Evolutionary conservation across 129 eudicot species (phyloP).

Genomic region (Lonicera japonica): DNA sequence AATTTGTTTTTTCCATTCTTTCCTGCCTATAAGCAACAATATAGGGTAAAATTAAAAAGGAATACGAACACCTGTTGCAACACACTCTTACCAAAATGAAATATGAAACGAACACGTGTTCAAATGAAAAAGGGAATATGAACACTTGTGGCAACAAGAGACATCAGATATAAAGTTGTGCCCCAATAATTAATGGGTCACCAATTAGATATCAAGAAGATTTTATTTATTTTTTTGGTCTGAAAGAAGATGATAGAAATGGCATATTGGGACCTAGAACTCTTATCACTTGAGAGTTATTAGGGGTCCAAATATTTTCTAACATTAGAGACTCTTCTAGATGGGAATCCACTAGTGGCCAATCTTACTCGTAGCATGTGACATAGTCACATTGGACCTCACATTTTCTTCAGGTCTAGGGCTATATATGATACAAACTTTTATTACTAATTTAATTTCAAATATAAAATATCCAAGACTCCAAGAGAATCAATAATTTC

Average conservation of each 20-base stretch:
- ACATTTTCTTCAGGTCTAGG: too few species aligned
- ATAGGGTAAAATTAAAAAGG: too few species aligned
- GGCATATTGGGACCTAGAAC: neutral
- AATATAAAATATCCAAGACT: constrained; percentile 8
- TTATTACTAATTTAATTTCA: neutral
- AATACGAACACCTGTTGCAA: too few species aligned
- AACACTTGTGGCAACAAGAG: neutral
- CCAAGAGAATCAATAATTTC: neutral
- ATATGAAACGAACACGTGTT: neutral
- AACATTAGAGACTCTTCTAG: neutral
- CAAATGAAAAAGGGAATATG: neutral
- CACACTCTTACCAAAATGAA: too few species aligned
- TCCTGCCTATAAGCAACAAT: too few species aligned
- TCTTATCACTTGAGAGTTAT: neutral
- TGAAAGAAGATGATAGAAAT: neutral
- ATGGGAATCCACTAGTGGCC: neutral
- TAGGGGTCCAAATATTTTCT: neutral
- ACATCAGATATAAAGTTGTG: neutral
- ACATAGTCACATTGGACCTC: neutral
- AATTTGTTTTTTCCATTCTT: neutral
- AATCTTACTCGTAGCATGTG: neutral
- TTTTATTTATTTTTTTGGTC: too few species aligned
- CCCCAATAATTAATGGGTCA: neutral
- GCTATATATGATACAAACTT: neutral
- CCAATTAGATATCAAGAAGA: neutral